Evolutionary conservation across 768 basidiomycete genomes (phyloP).

Genomic region (Daedalea quercina): DNA sequence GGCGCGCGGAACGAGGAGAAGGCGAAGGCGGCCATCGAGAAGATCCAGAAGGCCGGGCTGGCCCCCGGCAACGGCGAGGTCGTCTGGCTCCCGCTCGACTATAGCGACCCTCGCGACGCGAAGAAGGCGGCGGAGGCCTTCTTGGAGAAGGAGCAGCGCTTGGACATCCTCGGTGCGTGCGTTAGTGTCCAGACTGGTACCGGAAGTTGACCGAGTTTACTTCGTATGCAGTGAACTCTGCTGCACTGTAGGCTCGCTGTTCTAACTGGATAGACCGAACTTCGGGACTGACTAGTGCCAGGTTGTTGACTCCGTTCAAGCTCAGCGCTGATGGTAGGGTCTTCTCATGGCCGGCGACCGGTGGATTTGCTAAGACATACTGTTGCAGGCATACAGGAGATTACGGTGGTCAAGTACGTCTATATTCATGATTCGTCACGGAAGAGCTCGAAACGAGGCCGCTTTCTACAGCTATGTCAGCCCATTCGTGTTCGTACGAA

Average conservation of each 20-base stretch:
- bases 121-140: slow-evolving; percentile 44
- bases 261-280: background rate
- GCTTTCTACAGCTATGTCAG: slow-evolving; percentile 20
- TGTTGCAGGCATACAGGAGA: slow-evolving; percentile 26
- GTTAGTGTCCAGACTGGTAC: background rate
- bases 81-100: slow-evolving; percentile 44
- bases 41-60: slow-evolving; percentile 37
- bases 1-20: slow-evolving; percentile 42
- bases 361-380: background rate
- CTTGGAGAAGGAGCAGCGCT: slow-evolving; percentile 38
- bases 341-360: background rate
- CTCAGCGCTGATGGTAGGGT: slow-evolving; percentile 5
- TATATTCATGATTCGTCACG: background rate
- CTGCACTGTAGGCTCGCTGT: background rate
- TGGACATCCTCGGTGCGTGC: slow-evolving; percentile 48
- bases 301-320: slow-evolving; percentile 14
- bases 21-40: slow-evolving; percentile 40
- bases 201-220: background rate
- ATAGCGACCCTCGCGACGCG: slow-evolving; percentile 41
- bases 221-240: background rate
- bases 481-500: slow-evolving; percentile 21
- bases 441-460: background rate
- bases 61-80: slow-evolving; percentile 40
- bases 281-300: slow-evolving; percentile 1
- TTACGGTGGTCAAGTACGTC: slow-evolving; percentile 35